Base-by-base conservation (phyloP, 306 rosid species). In the Neltuma alba region DNA sequence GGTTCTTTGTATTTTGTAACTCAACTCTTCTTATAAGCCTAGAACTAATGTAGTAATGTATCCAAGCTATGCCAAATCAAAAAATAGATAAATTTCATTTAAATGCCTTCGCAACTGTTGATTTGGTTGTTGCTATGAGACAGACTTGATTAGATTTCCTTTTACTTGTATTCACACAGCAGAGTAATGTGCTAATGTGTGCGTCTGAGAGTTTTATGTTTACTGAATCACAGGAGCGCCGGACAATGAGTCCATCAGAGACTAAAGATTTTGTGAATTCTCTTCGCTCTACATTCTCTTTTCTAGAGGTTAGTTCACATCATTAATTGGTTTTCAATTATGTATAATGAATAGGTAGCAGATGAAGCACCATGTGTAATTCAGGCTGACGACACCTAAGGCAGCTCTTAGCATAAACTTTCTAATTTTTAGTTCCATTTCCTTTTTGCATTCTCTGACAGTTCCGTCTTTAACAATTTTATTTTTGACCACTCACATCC, bases 161-260 rank as follows among this genome's bases (percentile, higher is more conserved):
- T 80, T 79, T 68, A 18, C 67, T 69, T 69, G n/a, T 77, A 65
- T 61, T 61, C 16, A 68, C 57, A 10, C 27, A 78, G 40, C 30
- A 41, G 64, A 62, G 33, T n/a, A n/a, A n/a, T n/a, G n/a, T n/a
- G n/a, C n/a, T 71, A 50, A 34, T n/a, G 55, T 25, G 12, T 23
- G 36, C 21, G 48, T 67, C 80, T 73, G 10, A 70, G 23, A 44
- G 12, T 76, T 70, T 36, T 47, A 3, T 50, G 64, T 85, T 76
- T 36, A 82, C 85, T 81, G 72, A 67, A 36, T 88, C 78, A 72
- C 90, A 95, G 99, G 99, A 95, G 76, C 97, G 99, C 44, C 83
- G 76, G 87, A 38, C 58, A 36, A 89, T 89, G 97, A 84, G 72
- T 81, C 63, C 83, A 65, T 81, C 88, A 23, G 97, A 90, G 83